A percentile compares a stretch with the other conserved stretches of the same genome.
These are phyloP conservation scores for Populus hybrid DNA, from an alignment of 441 rosid species.

Conservation along the genomic window DNA sequence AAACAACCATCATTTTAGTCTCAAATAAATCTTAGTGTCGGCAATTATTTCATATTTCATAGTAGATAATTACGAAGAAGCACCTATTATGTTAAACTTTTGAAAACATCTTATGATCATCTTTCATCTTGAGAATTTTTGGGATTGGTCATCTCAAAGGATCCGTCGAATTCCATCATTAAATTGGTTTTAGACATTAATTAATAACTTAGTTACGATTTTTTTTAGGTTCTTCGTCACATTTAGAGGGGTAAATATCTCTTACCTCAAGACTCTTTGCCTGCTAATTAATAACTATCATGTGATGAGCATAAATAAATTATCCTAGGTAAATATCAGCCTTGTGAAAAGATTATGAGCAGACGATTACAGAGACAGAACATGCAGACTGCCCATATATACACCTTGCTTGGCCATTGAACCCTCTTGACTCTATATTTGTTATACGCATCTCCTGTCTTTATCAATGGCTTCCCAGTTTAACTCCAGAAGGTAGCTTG, in stretches of 20 bases:
- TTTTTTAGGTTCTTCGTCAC: not conserved
- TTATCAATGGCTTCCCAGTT: conserved; percentile 81
- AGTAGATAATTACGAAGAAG: too few species aligned
- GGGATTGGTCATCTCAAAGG: not conserved
- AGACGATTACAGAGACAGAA: not conserved
- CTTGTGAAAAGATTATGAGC: not conserved
- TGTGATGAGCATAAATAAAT: not conserved
- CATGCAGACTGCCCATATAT: not conserved
- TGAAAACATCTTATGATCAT: not conserved
- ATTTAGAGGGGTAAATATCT: not conserved
- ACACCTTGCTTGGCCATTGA: not conserved
- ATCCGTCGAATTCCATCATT: not conserved
- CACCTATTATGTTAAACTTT: not conserved
- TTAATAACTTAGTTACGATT: not conserved
- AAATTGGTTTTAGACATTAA: not conserved
- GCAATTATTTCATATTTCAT: too few species aligned
- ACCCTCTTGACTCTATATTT: conserved; percentile 75
- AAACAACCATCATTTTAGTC: too few species aligned
- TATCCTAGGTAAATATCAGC: not conserved
- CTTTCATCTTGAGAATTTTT: not conserved
- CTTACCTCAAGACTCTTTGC: not conserved
- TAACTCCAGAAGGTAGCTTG: too few species aligned
- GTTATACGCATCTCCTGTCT: conserved; percentile 88
- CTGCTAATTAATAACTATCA: not conserved
- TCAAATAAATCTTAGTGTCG: too few species aligned